A percentile compares a stretch with the other conserved stretches of the same genome.
Conservation (phyloP, 208 protist genomes). For the Trypanosomatidae sp. region DNA sequence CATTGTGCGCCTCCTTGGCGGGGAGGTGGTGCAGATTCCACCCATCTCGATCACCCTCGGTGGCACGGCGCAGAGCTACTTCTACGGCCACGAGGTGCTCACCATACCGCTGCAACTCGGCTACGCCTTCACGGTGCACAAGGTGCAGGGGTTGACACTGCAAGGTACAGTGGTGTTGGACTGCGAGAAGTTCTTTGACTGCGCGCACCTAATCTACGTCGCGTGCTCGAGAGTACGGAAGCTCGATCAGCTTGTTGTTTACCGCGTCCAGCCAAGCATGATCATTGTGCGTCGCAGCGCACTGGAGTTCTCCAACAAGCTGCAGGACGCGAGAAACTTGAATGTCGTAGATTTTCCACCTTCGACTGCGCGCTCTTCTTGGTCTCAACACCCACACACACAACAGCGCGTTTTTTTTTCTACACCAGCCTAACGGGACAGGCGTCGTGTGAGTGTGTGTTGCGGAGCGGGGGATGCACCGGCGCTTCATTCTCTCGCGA, state of each 20-base stretch:
- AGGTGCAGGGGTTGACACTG: conserved; percentile 90
- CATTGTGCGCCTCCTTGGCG: conserved; percentile 76
- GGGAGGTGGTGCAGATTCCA: conserved; percentile 80
- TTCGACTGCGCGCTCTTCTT: conserved; percentile 27
- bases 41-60: conserved; percentile 58
- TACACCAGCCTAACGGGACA: not conserved
- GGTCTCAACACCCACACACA: conserved; percentile 16
- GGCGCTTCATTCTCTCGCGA: not conserved
- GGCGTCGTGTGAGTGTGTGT: not conserved
- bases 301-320: conserved; percentile 58
- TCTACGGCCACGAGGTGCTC: conserved; percentile 83
- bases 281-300: conserved; percentile 74
- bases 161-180: conserved; percentile 85
- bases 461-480: not conserved
- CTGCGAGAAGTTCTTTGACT: conserved; percentile 86
- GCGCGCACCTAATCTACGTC: conserved; percentile 90
- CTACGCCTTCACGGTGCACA: conserved; percentile 93
- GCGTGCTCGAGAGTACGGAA: conserved; percentile 82
- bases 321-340: conserved; percentile 31
- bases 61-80: conserved; percentile 73
- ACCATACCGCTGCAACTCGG: conserved; percentile 83
- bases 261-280: conserved; percentile 73
- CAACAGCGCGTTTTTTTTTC: conserved; percentile 29
- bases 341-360: conserved; percentile 9
- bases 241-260: conserved; percentile 84